Evolutionary conservation across 495 filamentous ascomycete species (phyloP), one percentile per base, ranked within the genome.

Genomic region (Penicillium parvum): DNA sequence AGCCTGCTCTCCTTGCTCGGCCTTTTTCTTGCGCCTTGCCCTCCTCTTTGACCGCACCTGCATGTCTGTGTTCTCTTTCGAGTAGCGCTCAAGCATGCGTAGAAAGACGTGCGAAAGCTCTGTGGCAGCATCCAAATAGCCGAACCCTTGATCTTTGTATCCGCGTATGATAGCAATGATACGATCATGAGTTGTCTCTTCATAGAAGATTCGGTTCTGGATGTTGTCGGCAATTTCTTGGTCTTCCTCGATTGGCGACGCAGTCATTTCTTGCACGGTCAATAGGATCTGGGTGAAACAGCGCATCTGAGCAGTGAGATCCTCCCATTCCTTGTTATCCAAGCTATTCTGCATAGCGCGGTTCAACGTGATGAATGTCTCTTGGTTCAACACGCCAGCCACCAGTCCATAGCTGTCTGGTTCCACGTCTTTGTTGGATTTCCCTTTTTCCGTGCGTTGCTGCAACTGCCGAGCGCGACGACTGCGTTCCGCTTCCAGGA

Each of bases 161-260:
- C 78, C 79, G 48, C 86, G 74, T 0, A 88, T 70, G 22, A 96
- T 86, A 30, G 80, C 74, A 17, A 92, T 71, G 15, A 97, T 77
- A 5, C 86, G 73, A 47, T 97, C 91, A 55, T 97, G 86, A 0
- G 90, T 96, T 0, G 84, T 82, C 54, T 97, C 90, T 63, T 99
- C 94, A 66, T 99, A 97, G 61, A 99, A 99, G 1, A 99, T 88
- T 20, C 94, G 86, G 53, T 85, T 92, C 38, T 95, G 83, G 27
- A 95, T 96, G 49, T 98, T 99, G 54, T 99, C 91, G 4, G 94
- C 94, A 53, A 99, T 96, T 47, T 97, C 94, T 62, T 94, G 87
- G 52, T 99, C 88, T 7, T 97, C 94, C 47, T 96, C 91, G 17
- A 88, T 73, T 0, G 79, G 77, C 0, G 87, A 91, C 27, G 84